phyloP scores from a whole-genome alignment of 1,284 basidiomycete genomes.

The Apiotrichum mycotoxinovorans region DNA sequence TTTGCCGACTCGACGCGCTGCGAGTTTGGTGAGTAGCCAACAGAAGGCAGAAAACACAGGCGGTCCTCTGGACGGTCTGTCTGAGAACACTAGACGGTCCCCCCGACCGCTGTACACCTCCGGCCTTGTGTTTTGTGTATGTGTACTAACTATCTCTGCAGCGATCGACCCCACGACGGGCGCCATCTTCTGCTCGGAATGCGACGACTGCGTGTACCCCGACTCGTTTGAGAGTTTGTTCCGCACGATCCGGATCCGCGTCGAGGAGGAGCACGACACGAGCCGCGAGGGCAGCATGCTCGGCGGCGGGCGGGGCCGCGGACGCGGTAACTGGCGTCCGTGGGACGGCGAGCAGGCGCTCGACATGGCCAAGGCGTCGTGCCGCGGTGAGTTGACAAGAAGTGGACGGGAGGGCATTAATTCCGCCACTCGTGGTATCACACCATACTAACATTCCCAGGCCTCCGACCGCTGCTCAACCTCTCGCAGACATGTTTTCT shows the following conservation, averaged over 20 bases:
- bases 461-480: slow-evolving; percentile 81
- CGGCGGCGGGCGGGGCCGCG: slow-evolving; percentile 47
- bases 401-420: background rate
- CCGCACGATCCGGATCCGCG: slow-evolving; percentile 49
- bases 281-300: slow-evolving; percentile 56
- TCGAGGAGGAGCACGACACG: slow-evolving; percentile 57
- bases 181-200: slow-evolving; percentile 58
- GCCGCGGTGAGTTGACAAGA: slow-evolving; percentile 28
- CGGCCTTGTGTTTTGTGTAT: background rate
- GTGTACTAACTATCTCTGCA: slow-evolving; percentile 37
- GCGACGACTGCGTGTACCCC: slow-evolving; percentile 61
- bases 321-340: slow-evolving; percentile 32
- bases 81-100: too few species aligned
- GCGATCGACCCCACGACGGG: slow-evolving; percentile 61
- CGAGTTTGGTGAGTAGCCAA: slow-evolving; percentile 65
- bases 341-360: slow-evolving; percentile 22
- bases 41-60: too few species aligned
- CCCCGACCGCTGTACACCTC: too few species aligned
- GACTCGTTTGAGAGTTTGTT: slow-evolving; percentile 52
- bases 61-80: too few species aligned
- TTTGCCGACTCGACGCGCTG: slow-evolving; percentile 46
- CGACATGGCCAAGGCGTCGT: slow-evolving; percentile 17
- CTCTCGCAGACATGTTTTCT: slow-evolving; percentile 89
- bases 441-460: slow-evolving; percentile 50
- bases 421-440: too few species aligned